A percentile compares a stretch with the other conserved stretches of the same genome.
These are phyloP conservation scores for Penicillium turbatum DNA, from an alignment of 495 filamentous ascomycete genomes.

Conservation along the genomic window DNA sequence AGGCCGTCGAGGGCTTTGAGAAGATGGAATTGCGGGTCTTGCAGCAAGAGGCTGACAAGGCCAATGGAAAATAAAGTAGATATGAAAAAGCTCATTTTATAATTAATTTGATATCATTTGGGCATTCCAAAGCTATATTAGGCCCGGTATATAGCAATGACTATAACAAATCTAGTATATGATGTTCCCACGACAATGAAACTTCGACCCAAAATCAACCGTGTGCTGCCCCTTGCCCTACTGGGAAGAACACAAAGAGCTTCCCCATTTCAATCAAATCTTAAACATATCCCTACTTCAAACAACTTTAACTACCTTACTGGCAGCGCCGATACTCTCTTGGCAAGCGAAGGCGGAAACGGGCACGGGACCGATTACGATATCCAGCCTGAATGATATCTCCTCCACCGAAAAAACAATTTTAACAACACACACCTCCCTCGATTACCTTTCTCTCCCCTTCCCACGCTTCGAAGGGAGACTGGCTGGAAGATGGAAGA, in stretches of 20 bases:
- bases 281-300: not conserved
- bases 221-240: conserved; percentile 3
- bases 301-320: not conserved
- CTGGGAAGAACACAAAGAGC: not conserved
- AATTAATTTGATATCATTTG: not conserved
- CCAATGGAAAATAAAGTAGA: conserved; percentile 3
- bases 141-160: not conserved
- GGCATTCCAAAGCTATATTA: not conserved
- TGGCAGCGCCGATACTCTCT: not conserved
- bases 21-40: conserved; percentile 70
- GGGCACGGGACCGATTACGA: conserved; percentile 30
- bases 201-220: not conserved
- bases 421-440: conserved; percentile 27
- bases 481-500: conserved; percentile 49
- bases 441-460: conserved; percentile 10
- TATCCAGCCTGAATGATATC: conserved; percentile 17
- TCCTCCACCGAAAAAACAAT: conserved; percentile 32
- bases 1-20: conserved; percentile 71
- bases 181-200: not conserved
- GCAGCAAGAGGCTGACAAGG: conserved; percentile 24
- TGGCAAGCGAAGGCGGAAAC: conserved; percentile 22
- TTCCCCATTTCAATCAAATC: not conserved
- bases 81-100: not conserved
- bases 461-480: conserved; percentile 35
- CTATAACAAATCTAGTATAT: not conserved